Evolutionary conservation across 2,329 filamentous ascomycete genomes (phyloP), one percentile per base, ranked within the genome.

Genomic region (Stenocarpella maydis): DNA sequence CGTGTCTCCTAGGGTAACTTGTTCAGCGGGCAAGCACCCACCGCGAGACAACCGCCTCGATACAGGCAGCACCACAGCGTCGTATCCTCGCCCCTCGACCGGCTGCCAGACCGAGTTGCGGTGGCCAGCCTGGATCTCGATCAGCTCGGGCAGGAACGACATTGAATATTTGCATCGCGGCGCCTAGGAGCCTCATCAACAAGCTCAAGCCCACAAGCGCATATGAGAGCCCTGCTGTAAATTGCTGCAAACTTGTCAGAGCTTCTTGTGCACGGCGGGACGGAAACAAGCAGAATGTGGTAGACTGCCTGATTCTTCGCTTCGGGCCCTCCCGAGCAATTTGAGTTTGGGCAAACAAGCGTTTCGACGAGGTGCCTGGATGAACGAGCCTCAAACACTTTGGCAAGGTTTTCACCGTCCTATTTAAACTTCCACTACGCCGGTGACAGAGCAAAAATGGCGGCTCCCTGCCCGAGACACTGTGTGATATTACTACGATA

Each of bases 71-170:
- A n/a, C n/a, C 19, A 24, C 58, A 49, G 43, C 43, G 58, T 63
- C 28, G 58, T 34, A 63, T 49, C 37, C 28, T 31, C 58, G n/a
- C 26, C 2, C n/a, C 26, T 34, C 43, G 19, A 63, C 58, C 4
- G 3, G 14, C 43, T 15, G 15, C 58, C 43, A 63, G 43, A 63
- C 24, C 58, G 58, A 63, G 43, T 63, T 63, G 34, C 28, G 58
- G 58, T 63, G 49, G 41, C 58, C 43, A 63, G 58, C 15, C 58
- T 19, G 43, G 43, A 63, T 63, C 58, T 63, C 15, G 58, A 63
- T 63, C 43, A 49, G 10, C 21, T 17, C 49, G 58, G 58, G 43
- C 41, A 49, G 28, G 49, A 26, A 45, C 58, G 28, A 9, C 58
- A 49, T 49, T 28, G 28, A 28, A 63, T 28, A 49, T 15, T 12